A percentile compares a stretch with the other conserved stretches of the same genome.
These are phyloP conservation scores for Postia placenta DNA, from an alignment of 768 basidiomycete species.

Conservation along the genomic window DNA sequence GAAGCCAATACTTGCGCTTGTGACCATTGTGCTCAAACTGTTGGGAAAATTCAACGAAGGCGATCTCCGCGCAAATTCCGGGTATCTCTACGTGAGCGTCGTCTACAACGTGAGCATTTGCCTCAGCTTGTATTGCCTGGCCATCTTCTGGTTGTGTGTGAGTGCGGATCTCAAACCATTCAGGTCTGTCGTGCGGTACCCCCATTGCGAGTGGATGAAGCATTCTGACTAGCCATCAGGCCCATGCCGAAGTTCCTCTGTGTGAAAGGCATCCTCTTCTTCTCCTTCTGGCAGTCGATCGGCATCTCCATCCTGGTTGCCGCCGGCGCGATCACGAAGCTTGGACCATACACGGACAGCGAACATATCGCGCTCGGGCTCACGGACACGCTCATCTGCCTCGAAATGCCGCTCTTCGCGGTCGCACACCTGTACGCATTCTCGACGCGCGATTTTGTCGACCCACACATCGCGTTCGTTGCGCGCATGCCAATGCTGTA, in stretches of 20 bases:
- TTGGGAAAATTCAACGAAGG: conserved; percentile 88
- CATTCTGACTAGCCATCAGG: conserved; percentile 29
- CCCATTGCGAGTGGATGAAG: neutral
- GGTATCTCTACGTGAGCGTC: conserved; percentile 87
- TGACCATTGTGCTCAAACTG: conserved; percentile 82
- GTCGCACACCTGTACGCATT: conserved; percentile 95
- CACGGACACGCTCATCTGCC: conserved; percentile 86
- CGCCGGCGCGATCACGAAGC: conserved; percentile 61
- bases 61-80: conserved; percentile 74
- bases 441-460: conserved; percentile 83
- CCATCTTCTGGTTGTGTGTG: conserved; percentile 95
- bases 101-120: conserved; percentile 82
- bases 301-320: conserved; percentile 86
- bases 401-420: conserved; percentile 98
- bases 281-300: conserved; percentile 97
- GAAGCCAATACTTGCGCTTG: conserved; percentile 83
- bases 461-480: conserved; percentile 51
- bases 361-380: conserved; percentile 89
- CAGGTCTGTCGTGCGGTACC: conserved; percentile 41
- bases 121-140: conserved; percentile 81
- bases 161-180: conserved; percentile 86
- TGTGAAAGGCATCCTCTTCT: conserved; percentile 97
- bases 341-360: conserved; percentile 83
- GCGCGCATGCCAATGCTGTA: conserved; percentile 88
- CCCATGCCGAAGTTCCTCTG: conserved; percentile 97